A percentile compares a stretch with the other conserved stretches of the same genome.
phyloP scores from a whole-genome alignment of 495 filamentous ascomycete species.

The Penicillium fimorum region DNA sequence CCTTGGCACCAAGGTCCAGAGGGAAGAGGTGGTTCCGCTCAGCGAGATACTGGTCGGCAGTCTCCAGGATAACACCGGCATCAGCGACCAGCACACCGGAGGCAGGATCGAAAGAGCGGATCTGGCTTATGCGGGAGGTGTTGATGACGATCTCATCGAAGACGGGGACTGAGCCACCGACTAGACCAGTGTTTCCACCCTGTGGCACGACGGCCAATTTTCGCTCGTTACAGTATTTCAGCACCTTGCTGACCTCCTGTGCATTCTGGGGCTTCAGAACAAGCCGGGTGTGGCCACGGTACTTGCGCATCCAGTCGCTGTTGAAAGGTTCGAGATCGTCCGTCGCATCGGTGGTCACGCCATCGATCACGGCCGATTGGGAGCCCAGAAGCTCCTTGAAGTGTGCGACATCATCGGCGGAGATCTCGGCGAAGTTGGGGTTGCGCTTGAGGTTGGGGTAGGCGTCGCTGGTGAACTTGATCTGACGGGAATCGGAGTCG shows the following conservation, averaged over 20 bases:
- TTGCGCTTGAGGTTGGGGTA: slow-evolving; percentile 83
- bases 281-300: slow-evolving; percentile 82
- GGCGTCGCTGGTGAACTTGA: slow-evolving; percentile 76
- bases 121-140: slow-evolving; percentile 82
- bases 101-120: slow-evolving; percentile 86
- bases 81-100: slow-evolving; percentile 89
- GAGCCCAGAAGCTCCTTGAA: slow-evolving; percentile 75
- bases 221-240: slow-evolving; percentile 91
- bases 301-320: slow-evolving; percentile 98
- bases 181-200: slow-evolving; percentile 93
- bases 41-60: slow-evolving; percentile 78
- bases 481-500: slow-evolving; percentile 45
- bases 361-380: slow-evolving; percentile 79
- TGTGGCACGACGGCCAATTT: slow-evolving; percentile 94
- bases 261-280: slow-evolving; percentile 82
- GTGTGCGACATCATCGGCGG: slow-evolving; percentile 70
- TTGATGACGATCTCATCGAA: slow-evolving; percentile 98
- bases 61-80: slow-evolving; percentile 86
- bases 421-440: slow-evolving; percentile 65
- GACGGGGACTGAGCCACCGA: slow-evolving; percentile 91
- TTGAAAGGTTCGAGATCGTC: slow-evolving; percentile 93
- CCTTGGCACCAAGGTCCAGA: slow-evolving; percentile 93
- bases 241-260: slow-evolving; percentile 80
- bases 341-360: slow-evolving; percentile 64
- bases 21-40: slow-evolving; percentile 84